Percentiles rank a stretch among this genome's conserved stretches.
phyloP scores from a whole-genome alignment of 371 early-diverging fungal genomes.

The Capniomyces stellatus region DNA sequence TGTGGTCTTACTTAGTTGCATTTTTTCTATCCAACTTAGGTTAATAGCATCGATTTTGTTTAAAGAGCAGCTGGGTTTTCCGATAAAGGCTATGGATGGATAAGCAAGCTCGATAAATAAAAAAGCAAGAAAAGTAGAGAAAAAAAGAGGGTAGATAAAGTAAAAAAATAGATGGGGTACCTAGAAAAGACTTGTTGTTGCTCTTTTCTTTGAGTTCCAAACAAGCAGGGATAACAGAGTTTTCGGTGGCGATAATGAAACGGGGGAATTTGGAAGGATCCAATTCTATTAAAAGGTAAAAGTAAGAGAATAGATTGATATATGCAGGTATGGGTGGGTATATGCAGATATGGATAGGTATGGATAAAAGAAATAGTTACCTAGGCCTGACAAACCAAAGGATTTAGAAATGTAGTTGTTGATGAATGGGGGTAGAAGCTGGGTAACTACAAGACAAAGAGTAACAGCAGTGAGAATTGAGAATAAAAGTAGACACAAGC shows the following conservation, averaged over 20 bases:
- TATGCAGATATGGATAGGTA: neutral
- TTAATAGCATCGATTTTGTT: neutral
- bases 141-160: neutral
- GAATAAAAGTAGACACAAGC: no score
- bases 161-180: neutral
- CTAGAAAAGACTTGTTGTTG: conserved; percentile 1
- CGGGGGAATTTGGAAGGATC: neutral
- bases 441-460: neutral
- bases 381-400: neutral
- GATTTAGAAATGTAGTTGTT: neutral
- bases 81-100: neutral
- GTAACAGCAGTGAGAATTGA: no score
- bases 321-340: neutral
- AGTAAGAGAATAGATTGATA: neutral
- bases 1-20: conserved; percentile 2
- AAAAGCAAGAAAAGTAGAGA: neutral
- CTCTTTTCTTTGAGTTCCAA: neutral
- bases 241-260: neutral
- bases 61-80: neutral
- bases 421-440: neutral
- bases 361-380: neutral
- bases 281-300: neutral
- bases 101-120: neutral
- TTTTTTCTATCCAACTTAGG: conserved; percentile 3
- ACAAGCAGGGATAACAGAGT: neutral